These are phyloP conservation scores for Cladosporium sp. DNA, from an alignment of 2,329 filamentous ascomycete species.

Conservation along the genomic window DNA sequence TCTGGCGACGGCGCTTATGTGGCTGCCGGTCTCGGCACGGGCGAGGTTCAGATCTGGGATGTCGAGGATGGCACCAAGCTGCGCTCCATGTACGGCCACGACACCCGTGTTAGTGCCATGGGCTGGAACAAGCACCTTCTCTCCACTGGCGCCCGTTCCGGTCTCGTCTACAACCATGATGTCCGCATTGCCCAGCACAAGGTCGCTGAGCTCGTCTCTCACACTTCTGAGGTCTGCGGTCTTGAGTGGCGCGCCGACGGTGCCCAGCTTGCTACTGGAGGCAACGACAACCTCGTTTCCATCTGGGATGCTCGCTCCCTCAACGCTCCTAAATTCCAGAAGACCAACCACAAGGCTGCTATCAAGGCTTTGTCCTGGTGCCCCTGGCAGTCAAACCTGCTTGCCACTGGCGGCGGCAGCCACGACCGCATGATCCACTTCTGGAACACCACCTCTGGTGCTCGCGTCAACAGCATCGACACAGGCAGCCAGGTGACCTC, in stretches of 20 bases:
- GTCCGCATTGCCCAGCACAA: constrained; percentile 98
- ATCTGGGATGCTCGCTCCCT: constrained; percentile 98
- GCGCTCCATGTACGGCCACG: constrained; percentile 97
- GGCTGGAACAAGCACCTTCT: constrained; percentile 98
- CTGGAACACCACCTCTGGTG: constrained; percentile 98
- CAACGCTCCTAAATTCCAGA: constrained; percentile 94
- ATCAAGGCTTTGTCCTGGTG: constrained; percentile 99
- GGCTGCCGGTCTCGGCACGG: constrained; percentile 86
- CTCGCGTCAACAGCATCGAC: constrained; percentile 97
- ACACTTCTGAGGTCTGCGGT: constrained; percentile 96
- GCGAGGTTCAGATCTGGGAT: constrained; percentile 99
- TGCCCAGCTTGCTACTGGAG: constrained; percentile 92
- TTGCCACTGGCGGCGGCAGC: constrained; percentile 91
- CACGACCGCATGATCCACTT: constrained; percentile 99
- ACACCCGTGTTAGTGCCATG: constrained; percentile 95
- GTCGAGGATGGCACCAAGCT: constrained; percentile 92
- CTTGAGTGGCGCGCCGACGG: constrained; percentile 97
- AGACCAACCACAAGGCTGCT: constrained; percentile 98
- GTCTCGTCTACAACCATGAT: constrained; percentile 97
- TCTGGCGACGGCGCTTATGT: constrained; percentile 96
- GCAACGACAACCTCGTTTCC: constrained; percentile 97
- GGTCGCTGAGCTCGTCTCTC: constrained; percentile 90
- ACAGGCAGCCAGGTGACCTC: constrained; percentile 97
- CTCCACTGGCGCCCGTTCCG: constrained; percentile 89
- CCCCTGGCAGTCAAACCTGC: constrained; percentile 96